Conservation (phyloP, 495 filamentous ascomycete species). For the Xylaria cubensis region DNA sequence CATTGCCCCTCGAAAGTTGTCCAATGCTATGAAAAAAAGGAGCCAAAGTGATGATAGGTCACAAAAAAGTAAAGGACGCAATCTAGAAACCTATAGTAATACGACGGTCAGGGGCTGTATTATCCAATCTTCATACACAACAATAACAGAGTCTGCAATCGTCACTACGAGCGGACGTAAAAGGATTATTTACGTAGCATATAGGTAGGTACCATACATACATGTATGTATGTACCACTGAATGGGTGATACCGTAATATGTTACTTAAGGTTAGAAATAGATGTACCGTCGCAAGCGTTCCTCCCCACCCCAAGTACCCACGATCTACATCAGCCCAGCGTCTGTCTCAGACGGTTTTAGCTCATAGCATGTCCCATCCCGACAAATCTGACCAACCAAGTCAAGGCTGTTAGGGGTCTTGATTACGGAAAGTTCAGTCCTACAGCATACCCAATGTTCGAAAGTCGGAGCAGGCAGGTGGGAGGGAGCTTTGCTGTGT, state of each 20-base stretch:
- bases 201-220: neutral
- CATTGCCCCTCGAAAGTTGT: conserved; percentile 12
- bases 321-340: conserved; percentile 28
- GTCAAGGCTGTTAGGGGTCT: conserved; percentile 10
- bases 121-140: neutral
- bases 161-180: neutral
- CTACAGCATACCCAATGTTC: conserved; percentile 11
- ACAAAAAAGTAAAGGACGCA: conserved; percentile 3
- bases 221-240: neutral
- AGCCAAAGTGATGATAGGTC: conserved; percentile 1
- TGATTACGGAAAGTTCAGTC: conserved; percentile 24
- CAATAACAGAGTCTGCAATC: too few species aligned
- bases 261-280: neutral
- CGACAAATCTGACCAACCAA: conserved; percentile 26
- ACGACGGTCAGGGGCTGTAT: neutral
- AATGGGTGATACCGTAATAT: neutral
- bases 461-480: conserved; percentile 6
- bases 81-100: neutral
- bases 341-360: conserved; percentile 28
- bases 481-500: conserved; percentile 13
- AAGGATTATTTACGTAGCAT: neutral
- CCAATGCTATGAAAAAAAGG: conserved; percentile 2
- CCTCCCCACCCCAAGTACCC: conserved; percentile 10
- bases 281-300: conserved; percentile 9
- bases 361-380: conserved; percentile 15